Evolutionary conservation across 208 protist genomes (phyloP).

Genomic region (Acanthamoeba castellanii): DNA sequence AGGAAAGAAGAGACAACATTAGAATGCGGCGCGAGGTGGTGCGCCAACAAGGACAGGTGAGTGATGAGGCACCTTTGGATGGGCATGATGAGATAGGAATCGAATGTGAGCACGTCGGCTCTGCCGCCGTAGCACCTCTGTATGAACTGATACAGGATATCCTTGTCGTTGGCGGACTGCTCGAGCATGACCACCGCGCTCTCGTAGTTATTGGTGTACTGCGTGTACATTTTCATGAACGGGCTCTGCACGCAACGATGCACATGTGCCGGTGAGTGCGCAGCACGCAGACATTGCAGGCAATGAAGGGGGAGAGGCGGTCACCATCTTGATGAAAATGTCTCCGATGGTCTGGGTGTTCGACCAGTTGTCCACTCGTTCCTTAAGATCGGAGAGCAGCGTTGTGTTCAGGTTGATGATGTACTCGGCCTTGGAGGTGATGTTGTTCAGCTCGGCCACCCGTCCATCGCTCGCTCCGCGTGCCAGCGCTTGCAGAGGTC

Average conservation of each 20-base stretch:
- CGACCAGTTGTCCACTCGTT: constrained; percentile 48
- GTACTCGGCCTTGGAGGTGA: constrained; percentile 70
- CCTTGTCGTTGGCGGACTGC: constrained; percentile 67
- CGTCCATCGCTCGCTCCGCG: not conserved
- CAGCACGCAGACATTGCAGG: not conserved
- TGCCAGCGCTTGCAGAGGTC: constrained; percentile 37
- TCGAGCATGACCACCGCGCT: constrained; percentile 54
- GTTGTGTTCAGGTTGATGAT: constrained; percentile 71
- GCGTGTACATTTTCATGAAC: constrained; percentile 74
- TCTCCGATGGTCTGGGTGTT: constrained; percentile 64
- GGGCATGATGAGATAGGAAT: constrained; percentile 56
- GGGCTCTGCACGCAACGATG: not conserved
- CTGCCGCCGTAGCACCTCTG: constrained; percentile 9
- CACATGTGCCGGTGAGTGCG: not conserved
- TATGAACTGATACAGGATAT: constrained; percentile 48
- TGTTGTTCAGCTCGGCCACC: constrained; percentile 64
- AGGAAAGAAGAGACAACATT: not conserved
- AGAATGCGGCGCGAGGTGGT: not conserved
- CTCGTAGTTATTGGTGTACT: constrained; percentile 76
- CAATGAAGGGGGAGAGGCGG: not conserved
- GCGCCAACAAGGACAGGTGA: not conserved
- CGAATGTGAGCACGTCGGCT: constrained; percentile 2
- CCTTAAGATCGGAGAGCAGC: constrained; percentile 28
- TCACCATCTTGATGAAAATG: constrained; percentile 68
- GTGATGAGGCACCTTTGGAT: constrained; percentile 29